Conservation (phyloP, 768 basidiomycete species). For the Pisolithus orientalis region DNA sequence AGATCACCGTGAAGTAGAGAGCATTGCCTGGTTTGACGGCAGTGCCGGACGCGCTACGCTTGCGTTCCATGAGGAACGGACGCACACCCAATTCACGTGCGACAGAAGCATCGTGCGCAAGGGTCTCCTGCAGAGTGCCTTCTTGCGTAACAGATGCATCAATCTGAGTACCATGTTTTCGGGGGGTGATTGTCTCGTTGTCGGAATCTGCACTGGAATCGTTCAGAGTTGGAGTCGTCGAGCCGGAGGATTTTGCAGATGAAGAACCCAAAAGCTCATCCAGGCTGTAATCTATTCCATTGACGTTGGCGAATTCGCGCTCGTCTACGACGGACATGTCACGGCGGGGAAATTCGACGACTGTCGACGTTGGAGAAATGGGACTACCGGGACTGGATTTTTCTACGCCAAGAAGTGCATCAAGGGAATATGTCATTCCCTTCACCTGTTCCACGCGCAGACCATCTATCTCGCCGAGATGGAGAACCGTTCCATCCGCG, state of each 20-base stretch:
- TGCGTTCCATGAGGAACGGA: slow-evolving; percentile 27
- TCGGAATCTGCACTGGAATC: slow-evolving; percentile 15
- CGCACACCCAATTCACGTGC: slow-evolving; percentile 65
- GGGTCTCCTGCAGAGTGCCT: slow-evolving; percentile 44
- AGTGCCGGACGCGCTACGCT: slow-evolving; percentile 36
- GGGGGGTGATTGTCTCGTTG: slow-evolving; percentile 25
- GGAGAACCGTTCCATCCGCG: slow-evolving; percentile 88
- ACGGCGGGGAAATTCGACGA: slow-evolving; percentile 38
- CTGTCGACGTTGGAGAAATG: slow-evolving; percentile 33
- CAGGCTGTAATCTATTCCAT: slow-evolving; percentile 95
- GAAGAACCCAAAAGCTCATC: slow-evolving; percentile 71
- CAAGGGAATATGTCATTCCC: slow-evolving; percentile 93
- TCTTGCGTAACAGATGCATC: slow-evolving; percentile 73
- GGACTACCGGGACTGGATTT: slow-evolving; percentile 37
- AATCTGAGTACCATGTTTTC: slow-evolving; percentile 60
- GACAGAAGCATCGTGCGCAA: slow-evolving; percentile 65
- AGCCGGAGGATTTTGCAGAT: slow-evolving; percentile 35
- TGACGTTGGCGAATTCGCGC: slow-evolving; percentile 90
- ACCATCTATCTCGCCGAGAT: slow-evolving; percentile 81
- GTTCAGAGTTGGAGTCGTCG: slow-evolving; percentile 25
- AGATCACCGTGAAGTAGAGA: slow-evolving; percentile 91
- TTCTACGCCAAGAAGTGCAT: slow-evolving; percentile 83
- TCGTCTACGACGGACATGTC: slow-evolving; percentile 70
- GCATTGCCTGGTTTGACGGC: slow-evolving; percentile 68
- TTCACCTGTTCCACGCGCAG: slow-evolving; percentile 93